Evolutionary conservation across 371 early-diverging fungal genomes (phyloP).

Genomic region (Blakeslea trispora): DNA sequence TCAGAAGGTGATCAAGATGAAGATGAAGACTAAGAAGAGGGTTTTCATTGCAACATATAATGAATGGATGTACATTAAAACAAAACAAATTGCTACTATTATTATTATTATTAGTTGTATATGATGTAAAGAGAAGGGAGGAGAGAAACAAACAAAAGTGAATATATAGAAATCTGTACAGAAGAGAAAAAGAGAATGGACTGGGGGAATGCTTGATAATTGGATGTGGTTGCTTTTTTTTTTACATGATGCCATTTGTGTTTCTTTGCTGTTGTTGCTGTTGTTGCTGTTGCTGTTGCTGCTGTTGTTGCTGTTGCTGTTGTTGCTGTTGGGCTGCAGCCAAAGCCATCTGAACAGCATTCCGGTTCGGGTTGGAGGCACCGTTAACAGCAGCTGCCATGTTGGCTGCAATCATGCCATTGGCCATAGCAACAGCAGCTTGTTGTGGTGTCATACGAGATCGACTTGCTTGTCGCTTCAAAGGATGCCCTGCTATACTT

Average conservation of each 20-base stretch:
- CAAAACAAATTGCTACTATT: not conserved
- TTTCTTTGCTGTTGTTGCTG: not conserved
- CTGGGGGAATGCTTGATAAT: conserved; percentile 1
- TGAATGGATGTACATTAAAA: not conserved
- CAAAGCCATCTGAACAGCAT: conserved; percentile 31
- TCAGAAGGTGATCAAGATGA: conserved; percentile 40
- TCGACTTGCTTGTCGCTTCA: conserved; percentile 43
- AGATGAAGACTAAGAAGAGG: conserved; percentile 10
- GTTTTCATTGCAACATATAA: too few species aligned
- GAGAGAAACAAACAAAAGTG: not conserved
- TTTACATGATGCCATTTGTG: not conserved
- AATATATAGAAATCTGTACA: not conserved
- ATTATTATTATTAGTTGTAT: not conserved
- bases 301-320: conserved; percentile 21
- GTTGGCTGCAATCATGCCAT: conserved; percentile 44
- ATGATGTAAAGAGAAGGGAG: not conserved
- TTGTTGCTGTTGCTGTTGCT: conserved; percentile 13
- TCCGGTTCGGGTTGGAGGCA: conserved; percentile 25
- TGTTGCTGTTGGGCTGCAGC: conserved; percentile 17
- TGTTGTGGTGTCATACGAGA: conserved; percentile 43
- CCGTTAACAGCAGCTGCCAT: conserved; percentile 44
- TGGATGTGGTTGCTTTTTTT: not conserved
- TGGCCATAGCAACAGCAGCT: conserved; percentile 45
- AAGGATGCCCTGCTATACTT: conserved; percentile 18
- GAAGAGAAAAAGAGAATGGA: conserved; percentile 2